Evolutionary conservation across 768 basidiomycete species (phyloP).

Genomic region (Neoboletus brunneissimus): DNA sequence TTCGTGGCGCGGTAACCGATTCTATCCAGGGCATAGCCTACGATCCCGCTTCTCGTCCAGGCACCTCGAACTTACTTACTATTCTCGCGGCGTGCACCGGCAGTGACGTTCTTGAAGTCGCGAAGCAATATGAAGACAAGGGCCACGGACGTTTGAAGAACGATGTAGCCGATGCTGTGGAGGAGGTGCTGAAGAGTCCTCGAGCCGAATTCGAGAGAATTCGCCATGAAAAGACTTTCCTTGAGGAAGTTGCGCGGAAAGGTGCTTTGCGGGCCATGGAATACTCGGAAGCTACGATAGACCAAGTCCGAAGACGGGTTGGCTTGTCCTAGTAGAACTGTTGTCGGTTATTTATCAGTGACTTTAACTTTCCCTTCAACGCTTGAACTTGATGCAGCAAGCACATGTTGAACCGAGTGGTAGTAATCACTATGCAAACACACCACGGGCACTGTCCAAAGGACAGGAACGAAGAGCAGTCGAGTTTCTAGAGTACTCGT

Average conservation of each 20-base stretch:
- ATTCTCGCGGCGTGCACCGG: slow-evolving; percentile 76
- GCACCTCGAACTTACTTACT: slow-evolving; percentile 74
- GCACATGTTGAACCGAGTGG: background rate
- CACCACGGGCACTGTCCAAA: slow-evolving; percentile 39
- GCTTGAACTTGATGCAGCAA: background rate
- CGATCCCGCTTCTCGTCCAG: slow-evolving; percentile 77
- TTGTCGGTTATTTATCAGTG: slow-evolving; percentile 21
- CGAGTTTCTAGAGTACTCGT: slow-evolving; percentile 61
- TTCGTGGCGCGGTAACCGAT: slow-evolving; percentile 84
- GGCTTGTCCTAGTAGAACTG: slow-evolving; percentile 44
- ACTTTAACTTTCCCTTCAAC: background rate
- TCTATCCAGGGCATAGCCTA: slow-evolving; percentile 72
- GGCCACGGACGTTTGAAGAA: slow-evolving; percentile 70
- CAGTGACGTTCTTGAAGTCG: slow-evolving; percentile 44
- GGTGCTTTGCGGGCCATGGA: slow-evolving; percentile 65
- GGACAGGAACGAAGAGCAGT: slow-evolving; percentile 64
- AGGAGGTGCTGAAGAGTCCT: slow-evolving; percentile 61
- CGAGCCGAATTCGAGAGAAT: slow-evolving; percentile 68
- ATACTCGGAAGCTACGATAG: slow-evolving; percentile 61
- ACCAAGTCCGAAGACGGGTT: slow-evolving; percentile 61
- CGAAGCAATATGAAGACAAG: slow-evolving; percentile 48
- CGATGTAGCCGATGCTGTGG: slow-evolving; percentile 72
- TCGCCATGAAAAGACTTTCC: slow-evolving; percentile 53
- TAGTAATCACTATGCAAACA: background rate
- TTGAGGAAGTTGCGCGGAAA: slow-evolving; percentile 56